Base-by-base conservation (phyloP, 371 early-diverging fungal genomes). In the Dichotomocladium elegans region DNA sequence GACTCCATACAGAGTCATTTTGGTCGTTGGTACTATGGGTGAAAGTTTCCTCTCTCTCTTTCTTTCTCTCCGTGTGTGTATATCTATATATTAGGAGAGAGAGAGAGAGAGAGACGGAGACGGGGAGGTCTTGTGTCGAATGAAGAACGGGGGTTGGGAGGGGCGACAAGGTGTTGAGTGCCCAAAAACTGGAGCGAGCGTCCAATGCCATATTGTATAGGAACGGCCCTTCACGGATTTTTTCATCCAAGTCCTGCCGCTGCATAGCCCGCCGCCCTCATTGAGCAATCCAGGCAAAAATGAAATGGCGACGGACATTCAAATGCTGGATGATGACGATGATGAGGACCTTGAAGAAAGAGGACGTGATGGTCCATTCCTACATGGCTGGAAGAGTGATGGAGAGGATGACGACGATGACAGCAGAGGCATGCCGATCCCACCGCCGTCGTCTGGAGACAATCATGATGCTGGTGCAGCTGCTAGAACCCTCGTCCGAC, bases 201-300 rank as follows among this genome's bases (percentile, higher is more conserved):
- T 37, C n/a, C 29, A 29, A 46, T 28, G 15, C n/a, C n/a, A 9
- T 12, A 41, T 15, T 52, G 10, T 8, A 21, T 26, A 46, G 37
- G 21, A n/a, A 15, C 37, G 21, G 15, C 71, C 70, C 31, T 63
- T 77, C 49, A 53, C 53, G 24, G 73, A 72, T 43, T 72, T 77
- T 34, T 61, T 77, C 21, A 70, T 72, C 14, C 58, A 75, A 57
- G 73, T 77, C 5, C 55, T 77, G 31, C 77, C 77, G 45, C 41
- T 77, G 29, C 77, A 77, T 67, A 70, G 68, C 65, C 77, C 77
- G 33, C 77, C 77, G 24, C 71, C 73, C 25, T 73, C 77, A 27
- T 43, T 72, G n/a, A 77, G 77, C 60, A 69, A 69, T 25, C 57
- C 66, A 8, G 31, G 45, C n/a, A 31, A 44, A 7, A 51, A 61